Base-by-base conservation (phyloP, 2,329 filamentous ascomycete genomes). In the Chrysosporium keratinophilum region DNA sequence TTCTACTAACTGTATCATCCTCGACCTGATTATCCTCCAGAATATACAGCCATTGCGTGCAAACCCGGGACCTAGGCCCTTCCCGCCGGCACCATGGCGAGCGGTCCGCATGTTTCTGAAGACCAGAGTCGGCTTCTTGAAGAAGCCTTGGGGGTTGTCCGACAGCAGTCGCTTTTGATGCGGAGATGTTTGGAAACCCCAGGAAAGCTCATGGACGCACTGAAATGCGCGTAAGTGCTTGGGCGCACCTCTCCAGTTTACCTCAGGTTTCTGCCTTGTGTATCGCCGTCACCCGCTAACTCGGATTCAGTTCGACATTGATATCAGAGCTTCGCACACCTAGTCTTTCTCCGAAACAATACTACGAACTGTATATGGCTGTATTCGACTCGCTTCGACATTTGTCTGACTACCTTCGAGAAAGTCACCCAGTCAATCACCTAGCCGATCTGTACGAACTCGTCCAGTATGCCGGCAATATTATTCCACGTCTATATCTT, bases 281-380 rank as follows among this genome's bases (percentile, higher is more conserved):
- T 15, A 9, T 58, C n/a, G 17, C 31, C 19, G 23, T 41, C 20
- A n/a, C 23, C 51, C 33, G 19, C 50, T 39, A 28, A 40, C 47
- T 31, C 37, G 19, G 14, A 37, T 28, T 57, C 56, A 97, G 93
- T 74, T 98, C 93, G 41, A 98, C 93, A 17, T 81, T 98, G 59
- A 91, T 98, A 57, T 96, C 93, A n/a, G 93, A 98, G 72, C 81
- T 98, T 64, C 88, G 93, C 63, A 98, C 93, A 3, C 95, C 90
- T 70, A 96, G 88, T 64, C 80, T 98, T 50, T 89, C 93, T n/a
- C 93, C 93, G 34, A 98, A 98, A 72, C 93, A 98, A 72, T 98
- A 98, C 76, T 98, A 98, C 72, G 94, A 98, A 76, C 81, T 98
- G 55, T 98, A 98, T 75, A 98, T 98, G 93, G 82, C 93, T 60